Conservation (phyloP, 352 stramenopile genomes). For the Pythium phragmiticola region DNA sequence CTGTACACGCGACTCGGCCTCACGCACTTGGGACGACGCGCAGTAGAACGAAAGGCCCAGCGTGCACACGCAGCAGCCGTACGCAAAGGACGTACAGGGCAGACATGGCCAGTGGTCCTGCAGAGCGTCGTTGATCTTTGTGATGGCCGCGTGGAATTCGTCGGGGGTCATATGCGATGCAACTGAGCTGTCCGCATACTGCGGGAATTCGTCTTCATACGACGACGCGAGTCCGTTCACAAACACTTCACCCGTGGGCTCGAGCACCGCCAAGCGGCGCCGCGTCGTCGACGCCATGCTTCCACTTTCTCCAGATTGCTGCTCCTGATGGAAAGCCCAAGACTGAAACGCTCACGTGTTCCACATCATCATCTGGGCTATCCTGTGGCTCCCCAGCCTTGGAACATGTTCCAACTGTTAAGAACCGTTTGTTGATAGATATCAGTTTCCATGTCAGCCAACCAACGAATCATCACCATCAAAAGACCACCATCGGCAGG, state of each 20-base stretch:
- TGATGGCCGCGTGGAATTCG: conserved; percentile 63
- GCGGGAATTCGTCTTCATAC: conserved; percentile 76
- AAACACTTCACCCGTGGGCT: conserved; percentile 71
- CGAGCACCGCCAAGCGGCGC: conserved; percentile 43
- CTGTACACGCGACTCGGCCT: conserved; percentile 61
- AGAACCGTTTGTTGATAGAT: conserved; percentile 10
- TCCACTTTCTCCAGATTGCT: neutral
- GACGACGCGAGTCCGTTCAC: conserved; percentile 74
- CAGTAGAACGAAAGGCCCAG: conserved; percentile 82
- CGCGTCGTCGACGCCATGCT: conserved; percentile 15
- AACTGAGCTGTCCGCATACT: conserved; percentile 34
- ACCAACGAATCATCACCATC: conserved; percentile 16
- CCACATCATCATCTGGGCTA: conserved; percentile 13
- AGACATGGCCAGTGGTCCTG: conserved; percentile 84
- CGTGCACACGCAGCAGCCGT: conserved; percentile 83
- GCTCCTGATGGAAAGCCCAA: neutral
- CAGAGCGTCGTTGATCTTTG: conserved; percentile 80
- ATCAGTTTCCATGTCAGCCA: conserved; percentile 23
- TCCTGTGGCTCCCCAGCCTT: neutral
- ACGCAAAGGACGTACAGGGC: conserved; percentile 75
- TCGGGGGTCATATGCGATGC: conserved; percentile 49
- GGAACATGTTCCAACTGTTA: neutral
- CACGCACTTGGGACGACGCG: conserved; percentile 64
- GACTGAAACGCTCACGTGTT: neutral
- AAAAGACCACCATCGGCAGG: no score